Evolutionary conservation across 495 filamentous ascomycete species (phyloP), one percentile per base, ranked within the genome.

Genomic region (Aspergillus coremiiformis): DNA sequence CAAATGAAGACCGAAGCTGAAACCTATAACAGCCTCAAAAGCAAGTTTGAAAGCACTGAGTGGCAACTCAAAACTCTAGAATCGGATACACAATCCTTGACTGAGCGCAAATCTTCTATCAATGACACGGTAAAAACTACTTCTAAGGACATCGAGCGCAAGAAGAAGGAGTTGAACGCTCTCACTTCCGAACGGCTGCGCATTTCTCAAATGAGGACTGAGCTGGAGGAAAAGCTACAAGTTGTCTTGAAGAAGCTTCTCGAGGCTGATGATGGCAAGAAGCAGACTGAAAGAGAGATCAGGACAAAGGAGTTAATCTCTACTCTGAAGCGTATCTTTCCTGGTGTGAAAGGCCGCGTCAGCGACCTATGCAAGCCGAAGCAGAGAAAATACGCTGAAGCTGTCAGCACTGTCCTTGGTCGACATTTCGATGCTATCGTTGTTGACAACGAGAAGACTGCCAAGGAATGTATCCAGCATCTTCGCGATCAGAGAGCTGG

Each of bases 371-470:
- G 93, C 76, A 89, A 89, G 57, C 91, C 93, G 3, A 95, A 93
- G 68, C 88, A 95, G 69, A 96, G 92, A 67, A 96, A 96, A 62
- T 97, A 84, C 57, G 86, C 91, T 58, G 87, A 90, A 56, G 93
- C 93, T 24, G 87, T 97, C 47, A 89, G 85, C 64, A 96, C 88
- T 17, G 89, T 95, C 12, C 78, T 99, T 22, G 93, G 94, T 27
- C 84, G 90, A 29, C 85, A 96, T 56, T 94, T 95, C 58, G 92
- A 97, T 60, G 85, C 90, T 10, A 84, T 99, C 44, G 81, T 99
- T 50, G 91, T 96, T n/a, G 93, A 99, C 59, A 94, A 85, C 23
- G 90, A 96, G 60, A 96, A 93, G 73, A 91, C 84, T 0, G 94
- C 88, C 24, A 86, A 88, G 55, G 89, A 96, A 54, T 97, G 91